These are phyloP conservation scores for Incumbomyces delicatus DNA, from an alignment of 2,329 filamentous ascomycete genomes.

Conservation along the genomic window DNA sequence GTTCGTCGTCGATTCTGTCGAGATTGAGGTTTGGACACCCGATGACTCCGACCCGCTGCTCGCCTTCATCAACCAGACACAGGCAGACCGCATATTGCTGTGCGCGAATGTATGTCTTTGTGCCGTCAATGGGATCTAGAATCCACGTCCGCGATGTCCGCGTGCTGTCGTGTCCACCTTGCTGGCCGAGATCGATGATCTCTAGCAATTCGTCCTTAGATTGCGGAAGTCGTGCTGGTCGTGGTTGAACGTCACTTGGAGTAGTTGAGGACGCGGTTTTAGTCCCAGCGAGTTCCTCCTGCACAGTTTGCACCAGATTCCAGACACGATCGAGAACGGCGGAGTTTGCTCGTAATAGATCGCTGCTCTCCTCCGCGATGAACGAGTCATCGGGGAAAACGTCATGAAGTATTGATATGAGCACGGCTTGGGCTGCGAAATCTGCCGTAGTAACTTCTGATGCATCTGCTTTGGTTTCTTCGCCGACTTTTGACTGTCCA, in stretches of 20 bases:
- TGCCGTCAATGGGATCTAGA: conserved; percentile 57
- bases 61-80: conserved; percentile 48
- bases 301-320: conserved; percentile 39
- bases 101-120: conserved; percentile 50
- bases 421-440: conserved; percentile 53
- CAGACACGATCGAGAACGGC: conserved; percentile 45
- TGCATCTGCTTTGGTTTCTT: conserved; percentile 44
- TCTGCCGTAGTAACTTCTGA: conserved; percentile 56
- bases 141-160: conserved; percentile 45
- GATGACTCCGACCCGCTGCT: conserved; percentile 49
- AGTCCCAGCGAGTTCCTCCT: conserved; percentile 23
- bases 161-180: conserved; percentile 22
- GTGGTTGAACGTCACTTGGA: too few species aligned
- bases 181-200: conserved; percentile 50
- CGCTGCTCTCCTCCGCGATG: conserved; percentile 52
- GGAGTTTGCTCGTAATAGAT: conserved; percentile 41
- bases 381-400: conserved; percentile 49
- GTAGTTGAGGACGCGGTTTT: conserved; percentile 21
- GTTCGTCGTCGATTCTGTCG: not conserved
- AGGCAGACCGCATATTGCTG: conserved; percentile 56
- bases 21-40: conserved; percentile 48
- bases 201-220: conserved; percentile 48
- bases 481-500: conserved; percentile 19
- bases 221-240: conserved; percentile 24
- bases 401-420: conserved; percentile 47